Conservation (phyloP, 306 rosid species). For the Lagenaria siceraria region DNA sequence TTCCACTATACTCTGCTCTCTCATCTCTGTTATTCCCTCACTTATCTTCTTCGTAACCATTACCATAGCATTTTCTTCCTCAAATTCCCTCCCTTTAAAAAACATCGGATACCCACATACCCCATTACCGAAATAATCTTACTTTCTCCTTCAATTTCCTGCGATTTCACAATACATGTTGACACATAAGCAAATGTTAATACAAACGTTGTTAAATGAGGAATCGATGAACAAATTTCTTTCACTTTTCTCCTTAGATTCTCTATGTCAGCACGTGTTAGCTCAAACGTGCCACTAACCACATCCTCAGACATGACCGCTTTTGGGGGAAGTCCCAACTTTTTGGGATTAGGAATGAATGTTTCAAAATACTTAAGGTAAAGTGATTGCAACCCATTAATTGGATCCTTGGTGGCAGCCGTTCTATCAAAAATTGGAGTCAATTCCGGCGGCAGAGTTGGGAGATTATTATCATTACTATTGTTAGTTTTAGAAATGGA, state of each 20-base stretch:
- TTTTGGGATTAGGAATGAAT: not conserved
- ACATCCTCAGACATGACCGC: not conserved
- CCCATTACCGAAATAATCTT: conserved; percentile 36
- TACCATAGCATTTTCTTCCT: conserved; percentile 10
- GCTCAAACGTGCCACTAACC: conserved; percentile 15
- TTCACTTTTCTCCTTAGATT: not conserved
- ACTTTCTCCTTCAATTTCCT: not conserved
- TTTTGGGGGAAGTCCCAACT: not conserved
- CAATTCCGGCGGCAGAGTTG: too few relatives aligned
- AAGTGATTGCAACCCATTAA: not conserved
- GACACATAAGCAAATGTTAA: conserved; percentile 14
- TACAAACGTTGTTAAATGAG: conserved; percentile 20
- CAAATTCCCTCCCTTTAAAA: not conserved
- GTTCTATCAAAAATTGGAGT: conserved; percentile 22
- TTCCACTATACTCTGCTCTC: not conserved
- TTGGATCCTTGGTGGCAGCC: conserved; percentile 2
- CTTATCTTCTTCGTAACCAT: not conserved
- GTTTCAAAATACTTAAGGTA: not conserved
- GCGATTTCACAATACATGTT: conserved; percentile 20
- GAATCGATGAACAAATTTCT: not conserved
- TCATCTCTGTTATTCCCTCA: not conserved
- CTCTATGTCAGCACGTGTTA: not conserved
- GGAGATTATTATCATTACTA: not conserved
- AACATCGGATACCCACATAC: not conserved
- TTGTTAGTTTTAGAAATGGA: not conserved